phyloP scores from a whole-genome alignment of 2,329 filamentous ascomycete species.

The Penicillium sp. region DNA sequence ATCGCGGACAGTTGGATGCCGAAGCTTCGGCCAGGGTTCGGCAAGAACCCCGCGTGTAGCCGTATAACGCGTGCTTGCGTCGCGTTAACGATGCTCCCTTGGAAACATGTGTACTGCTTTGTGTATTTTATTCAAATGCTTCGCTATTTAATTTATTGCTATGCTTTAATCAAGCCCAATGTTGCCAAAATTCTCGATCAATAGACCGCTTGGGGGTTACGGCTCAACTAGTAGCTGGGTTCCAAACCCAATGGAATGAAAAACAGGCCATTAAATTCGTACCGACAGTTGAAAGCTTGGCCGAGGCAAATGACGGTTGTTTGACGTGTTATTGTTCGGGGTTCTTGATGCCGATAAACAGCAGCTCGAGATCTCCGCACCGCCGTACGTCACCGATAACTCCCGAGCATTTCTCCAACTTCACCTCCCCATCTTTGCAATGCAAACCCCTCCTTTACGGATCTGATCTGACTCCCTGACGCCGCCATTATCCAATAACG shows the following conservation, averaged over 20 bases:
- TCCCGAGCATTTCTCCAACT: constrained; percentile 13
- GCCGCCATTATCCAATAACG: background rate
- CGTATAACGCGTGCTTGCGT: background rate
- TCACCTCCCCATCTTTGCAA: background rate
- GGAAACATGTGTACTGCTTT: background rate
- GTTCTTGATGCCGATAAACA: constrained; percentile 2
- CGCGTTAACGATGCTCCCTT: background rate
- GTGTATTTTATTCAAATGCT: background rate
- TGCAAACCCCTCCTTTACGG: background rate
- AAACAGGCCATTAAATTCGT: background rate
- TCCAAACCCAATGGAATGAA: background rate
- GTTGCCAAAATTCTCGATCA: background rate
- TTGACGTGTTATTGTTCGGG: background rate
- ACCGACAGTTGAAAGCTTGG: background rate
- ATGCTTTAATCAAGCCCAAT: background rate
- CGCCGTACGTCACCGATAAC: constrained; percentile 22
- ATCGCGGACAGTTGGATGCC: constrained; percentile 4
- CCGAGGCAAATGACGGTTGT: background rate
- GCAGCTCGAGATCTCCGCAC: constrained; percentile 14
- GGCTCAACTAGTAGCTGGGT: background rate
- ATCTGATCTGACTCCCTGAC: background rate
- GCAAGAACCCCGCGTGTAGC: constrained; percentile 17
- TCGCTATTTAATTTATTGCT: background rate
- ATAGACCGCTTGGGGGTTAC: background rate
- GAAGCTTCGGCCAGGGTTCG: constrained; percentile 20